These are phyloP conservation scores for Bryoglossum gracile DNA, from an alignment of 495 filamentous ascomycete species.

Conservation along the genomic window DNA sequence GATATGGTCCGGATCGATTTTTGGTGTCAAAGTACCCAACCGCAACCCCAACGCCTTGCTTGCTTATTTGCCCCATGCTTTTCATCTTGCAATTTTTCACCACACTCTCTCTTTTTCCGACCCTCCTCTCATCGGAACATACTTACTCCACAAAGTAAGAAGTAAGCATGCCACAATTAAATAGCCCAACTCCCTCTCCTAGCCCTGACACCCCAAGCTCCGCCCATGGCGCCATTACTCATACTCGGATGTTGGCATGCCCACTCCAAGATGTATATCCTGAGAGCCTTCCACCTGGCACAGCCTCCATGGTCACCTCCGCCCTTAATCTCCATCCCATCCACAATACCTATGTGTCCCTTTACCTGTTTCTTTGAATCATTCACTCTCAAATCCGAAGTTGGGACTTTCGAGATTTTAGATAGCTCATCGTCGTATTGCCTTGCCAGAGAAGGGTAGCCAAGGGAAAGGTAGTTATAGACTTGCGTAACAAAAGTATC, in stretches of 20 bases:
- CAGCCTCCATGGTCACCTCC: conserved; percentile 29
- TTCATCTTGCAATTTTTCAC: too few species aligned
- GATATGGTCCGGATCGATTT: too few species aligned
- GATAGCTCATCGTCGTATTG: conserved; percentile 76
- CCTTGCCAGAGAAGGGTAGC: conserved; percentile 76
- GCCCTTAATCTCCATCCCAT: conserved; percentile 28
- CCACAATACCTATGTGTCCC: conserved; percentile 58
- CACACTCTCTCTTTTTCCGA: too few species aligned
- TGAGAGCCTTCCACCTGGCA: conserved; percentile 73
- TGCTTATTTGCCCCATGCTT: too few species aligned
- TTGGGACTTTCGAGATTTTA: conserved; percentile 60
- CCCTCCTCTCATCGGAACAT: too few species aligned
- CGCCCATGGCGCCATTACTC: conserved; percentile 43
- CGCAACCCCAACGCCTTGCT: too few species aligned
- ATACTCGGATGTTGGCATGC: conserved; percentile 67
- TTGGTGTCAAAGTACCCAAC: too few species aligned
- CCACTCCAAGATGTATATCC: conserved; percentile 78
- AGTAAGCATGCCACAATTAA: too few species aligned
- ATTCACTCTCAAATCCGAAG: conserved; percentile 61
- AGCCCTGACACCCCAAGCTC: conserved; percentile 65
- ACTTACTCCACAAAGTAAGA: too few species aligned
- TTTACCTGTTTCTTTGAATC: conserved; percentile 56
- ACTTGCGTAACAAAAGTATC: conserved; percentile 90
- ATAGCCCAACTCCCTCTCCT: conserved; percentile 80
- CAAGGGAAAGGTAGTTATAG: conserved; percentile 90